Evolutionary conservation across 441 rosid genomes (phyloP).

Genomic region (Gossypium davidsonii): DNA sequence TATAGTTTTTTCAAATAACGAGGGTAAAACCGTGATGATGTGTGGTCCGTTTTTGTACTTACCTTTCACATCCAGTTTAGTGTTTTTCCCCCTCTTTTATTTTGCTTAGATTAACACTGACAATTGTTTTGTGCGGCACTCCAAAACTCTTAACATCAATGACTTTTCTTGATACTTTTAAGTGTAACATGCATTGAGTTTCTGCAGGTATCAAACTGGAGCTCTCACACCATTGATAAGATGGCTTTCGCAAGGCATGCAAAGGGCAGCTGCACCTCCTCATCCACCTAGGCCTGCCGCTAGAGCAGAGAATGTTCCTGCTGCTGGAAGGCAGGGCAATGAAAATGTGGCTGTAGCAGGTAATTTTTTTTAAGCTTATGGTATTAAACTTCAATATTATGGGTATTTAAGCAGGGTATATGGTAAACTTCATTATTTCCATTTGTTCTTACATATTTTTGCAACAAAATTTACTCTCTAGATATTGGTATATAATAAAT

Average conservation of each 20-base stretch:
- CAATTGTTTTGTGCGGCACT: background rate
- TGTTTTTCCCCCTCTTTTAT: background rate
- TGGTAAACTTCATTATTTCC: background rate
- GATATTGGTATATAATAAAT: background rate
- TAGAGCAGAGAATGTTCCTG: slow-evolving; percentile 35
- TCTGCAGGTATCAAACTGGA: slow-evolving; percentile 85
- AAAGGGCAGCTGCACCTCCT: slow-evolving; percentile 90
- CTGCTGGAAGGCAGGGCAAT: no score
- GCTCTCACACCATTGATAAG: slow-evolving; percentile 82
- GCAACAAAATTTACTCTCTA: background rate
- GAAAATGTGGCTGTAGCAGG: no score
- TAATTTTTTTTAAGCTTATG: no score
- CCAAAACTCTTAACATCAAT: background rate
- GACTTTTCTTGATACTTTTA: background rate
- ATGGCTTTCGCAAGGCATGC: slow-evolving; percentile 96
- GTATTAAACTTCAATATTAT: no score
- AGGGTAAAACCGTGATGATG: background rate
- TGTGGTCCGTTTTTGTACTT: background rate
- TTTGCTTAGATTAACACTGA: background rate
- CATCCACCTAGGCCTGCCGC: slow-evolving; percentile 60
- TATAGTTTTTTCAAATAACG: background rate
- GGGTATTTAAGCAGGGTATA: no score
- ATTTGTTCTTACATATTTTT: background rate
- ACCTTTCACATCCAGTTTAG: background rate
- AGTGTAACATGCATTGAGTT: slow-evolving; percentile 13